A percentile compares a stretch with the other conserved stretches of the same genome.
Conservation (phyloP, 2,329 filamentous ascomycete genomes). For the Cladosporium sp. region DNA sequence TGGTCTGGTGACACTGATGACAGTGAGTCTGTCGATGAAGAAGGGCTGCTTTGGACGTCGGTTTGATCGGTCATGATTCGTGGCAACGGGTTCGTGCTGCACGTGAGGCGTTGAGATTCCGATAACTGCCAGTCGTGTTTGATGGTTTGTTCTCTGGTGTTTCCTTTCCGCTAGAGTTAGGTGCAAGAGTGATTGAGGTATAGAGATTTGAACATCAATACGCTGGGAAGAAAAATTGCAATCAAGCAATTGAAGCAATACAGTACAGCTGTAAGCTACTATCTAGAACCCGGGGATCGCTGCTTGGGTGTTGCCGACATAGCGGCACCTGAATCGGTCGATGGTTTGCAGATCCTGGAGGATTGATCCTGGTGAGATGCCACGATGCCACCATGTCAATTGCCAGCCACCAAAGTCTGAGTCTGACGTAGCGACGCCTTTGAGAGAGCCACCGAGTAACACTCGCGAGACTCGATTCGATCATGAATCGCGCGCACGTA, state of each 20-base stretch:
- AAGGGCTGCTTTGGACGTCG: background rate
- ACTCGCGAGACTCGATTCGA: too few relatives aligned
- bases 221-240: background rate
- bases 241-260: background rate
- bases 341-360: background rate
- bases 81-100: background rate
- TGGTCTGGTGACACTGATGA: background rate
- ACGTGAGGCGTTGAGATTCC: background rate
- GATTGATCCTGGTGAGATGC: background rate
- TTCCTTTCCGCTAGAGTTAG: background rate
- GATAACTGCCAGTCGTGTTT: background rate
- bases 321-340: constrained; percentile 8
- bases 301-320: constrained; percentile 1
- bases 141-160: background rate
- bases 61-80: background rate
- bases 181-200: background rate
- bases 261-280: background rate
- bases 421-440: background rate
- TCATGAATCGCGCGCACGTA: background rate
- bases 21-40: background rate
- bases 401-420: background rate
- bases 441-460: background rate
- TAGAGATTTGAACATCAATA: background rate
- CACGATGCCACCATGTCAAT: background rate
- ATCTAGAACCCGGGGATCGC: background rate